Conservation (phyloP, 352 stramenopile genomes). For the Pythium rishiriense region DNA sequence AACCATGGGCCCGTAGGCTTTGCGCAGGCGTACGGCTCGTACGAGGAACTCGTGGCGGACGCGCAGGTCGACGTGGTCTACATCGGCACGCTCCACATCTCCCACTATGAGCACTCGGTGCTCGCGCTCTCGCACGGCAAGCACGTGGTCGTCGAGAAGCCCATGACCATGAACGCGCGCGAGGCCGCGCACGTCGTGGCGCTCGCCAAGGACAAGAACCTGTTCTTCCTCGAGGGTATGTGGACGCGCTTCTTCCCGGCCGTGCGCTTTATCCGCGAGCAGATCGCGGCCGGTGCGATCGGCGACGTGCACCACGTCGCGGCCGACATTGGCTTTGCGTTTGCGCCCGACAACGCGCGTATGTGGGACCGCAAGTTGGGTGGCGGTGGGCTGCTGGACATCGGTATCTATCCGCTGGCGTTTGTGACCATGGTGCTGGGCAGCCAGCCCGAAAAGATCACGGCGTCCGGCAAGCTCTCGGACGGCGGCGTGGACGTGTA, state of each 20-base stretch:
- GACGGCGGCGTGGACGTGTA: slow-evolving; percentile 57
- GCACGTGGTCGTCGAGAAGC: slow-evolving; percentile 94
- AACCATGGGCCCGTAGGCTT: too few relatives aligned
- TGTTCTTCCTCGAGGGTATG: slow-evolving; percentile 86
- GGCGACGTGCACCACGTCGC: slow-evolving; percentile 71
- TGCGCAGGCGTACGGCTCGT: slow-evolving; percentile 72
- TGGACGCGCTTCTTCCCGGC: slow-evolving; percentile 88
- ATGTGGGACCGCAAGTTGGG: slow-evolving; percentile 75
- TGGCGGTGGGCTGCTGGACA: slow-evolving; percentile 71
- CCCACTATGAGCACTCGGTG: slow-evolving; percentile 75
- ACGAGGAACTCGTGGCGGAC: slow-evolving; percentile 83
- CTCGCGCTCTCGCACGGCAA: slow-evolving; percentile 84
- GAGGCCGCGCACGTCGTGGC: slow-evolving; percentile 72
- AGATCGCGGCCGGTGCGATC: slow-evolving; percentile 58
- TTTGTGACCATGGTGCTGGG: slow-evolving; percentile 69
- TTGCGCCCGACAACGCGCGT: slow-evolving; percentile 41
- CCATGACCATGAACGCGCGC: slow-evolving; percentile 84
- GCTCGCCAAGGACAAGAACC: slow-evolving; percentile 59
- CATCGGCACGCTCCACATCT: slow-evolving; percentile 89
- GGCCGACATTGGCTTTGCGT: slow-evolving; percentile 69
- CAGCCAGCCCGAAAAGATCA: slow-evolving; percentile 46
- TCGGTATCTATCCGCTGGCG: slow-evolving; percentile 78
- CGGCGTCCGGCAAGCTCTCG: slow-evolving; percentile 45
- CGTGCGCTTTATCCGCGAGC: slow-evolving; percentile 54
- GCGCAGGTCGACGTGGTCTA: slow-evolving; percentile 90